phyloP scores from a whole-genome alignment of 495 filamentous ascomycete species.

The Aspergillus kassunensis region DNA sequence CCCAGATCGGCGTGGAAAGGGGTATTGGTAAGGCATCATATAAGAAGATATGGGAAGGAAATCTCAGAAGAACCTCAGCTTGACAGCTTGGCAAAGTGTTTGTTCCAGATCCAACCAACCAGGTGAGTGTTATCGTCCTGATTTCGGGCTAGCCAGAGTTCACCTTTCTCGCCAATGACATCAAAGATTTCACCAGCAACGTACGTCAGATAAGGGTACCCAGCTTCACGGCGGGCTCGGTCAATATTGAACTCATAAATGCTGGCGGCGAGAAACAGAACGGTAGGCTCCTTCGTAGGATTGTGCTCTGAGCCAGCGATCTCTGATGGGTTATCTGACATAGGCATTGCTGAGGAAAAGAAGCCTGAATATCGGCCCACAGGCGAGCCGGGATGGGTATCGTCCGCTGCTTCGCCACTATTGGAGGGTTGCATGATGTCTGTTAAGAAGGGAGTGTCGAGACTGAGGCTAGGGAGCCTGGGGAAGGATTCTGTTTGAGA shows the following conservation, averaged over 20 bases:
- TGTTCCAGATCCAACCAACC: conserved; percentile 99
- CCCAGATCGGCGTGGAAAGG: too few relatives aligned
- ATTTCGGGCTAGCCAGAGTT: conserved; percentile 96
- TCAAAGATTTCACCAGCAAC: conserved; percentile 90
- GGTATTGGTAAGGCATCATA: too few relatives aligned
- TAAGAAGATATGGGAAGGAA: too few relatives aligned
- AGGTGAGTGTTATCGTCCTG: conserved; percentile 76
- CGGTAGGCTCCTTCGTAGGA: conserved; percentile 38
- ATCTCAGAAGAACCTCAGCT: conserved; percentile 12
- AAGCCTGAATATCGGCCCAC: conserved; percentile 55
- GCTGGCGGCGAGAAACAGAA: conserved; percentile 87
- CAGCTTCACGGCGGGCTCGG: conserved; percentile 83
- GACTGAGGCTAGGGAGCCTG: conserved; percentile 35
- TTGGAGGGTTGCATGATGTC: conserved; percentile 28
- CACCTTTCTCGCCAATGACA: conserved; percentile 90
- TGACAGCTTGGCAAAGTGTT: conserved; percentile 85
- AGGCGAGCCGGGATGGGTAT: conserved; percentile 28
- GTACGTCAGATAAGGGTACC: conserved; percentile 94
- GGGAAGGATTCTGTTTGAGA: conserved; percentile 36
- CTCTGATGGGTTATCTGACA: conserved; percentile 57
- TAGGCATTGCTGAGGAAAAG: conserved; percentile 83
- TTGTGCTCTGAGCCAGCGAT: conserved; percentile 20
- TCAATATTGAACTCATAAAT: conserved; percentile 97
- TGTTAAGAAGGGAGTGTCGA: conserved; percentile 42
- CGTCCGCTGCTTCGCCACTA: conserved; percentile 9